Evolutionary conservation across 148 eudicot species (phyloP), one percentile per base, ranked within the genome.

Genomic region (Vaccinium myrtillus): DNA sequence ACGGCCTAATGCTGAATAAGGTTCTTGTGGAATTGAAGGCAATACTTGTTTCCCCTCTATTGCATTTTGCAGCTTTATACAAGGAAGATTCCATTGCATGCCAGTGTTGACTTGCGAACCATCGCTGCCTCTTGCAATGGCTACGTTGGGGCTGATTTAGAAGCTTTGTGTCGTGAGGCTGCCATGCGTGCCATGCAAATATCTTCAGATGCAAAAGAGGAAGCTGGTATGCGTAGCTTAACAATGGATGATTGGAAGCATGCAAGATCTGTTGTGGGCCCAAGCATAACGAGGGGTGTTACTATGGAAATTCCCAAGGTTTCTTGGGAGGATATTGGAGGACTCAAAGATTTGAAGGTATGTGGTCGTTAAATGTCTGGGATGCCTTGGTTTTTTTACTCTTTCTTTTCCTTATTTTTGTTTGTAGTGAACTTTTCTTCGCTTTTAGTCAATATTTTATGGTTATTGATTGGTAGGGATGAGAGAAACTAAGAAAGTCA

Each of bases 281-380:
- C 99, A 61, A 97, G 99, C 90, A 97, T 97, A 89, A 94, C 96
- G 23, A 90, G 98, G 90, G 99, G 98, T 78, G 95, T 95, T 79
- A 91, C 98, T 2, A 91, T 90, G 67, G 98, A 97, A 88, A 91
- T 95, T 55, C 98, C 99, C n/a, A 93, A 93, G 88, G 93, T 95
- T 75, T 87, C 93, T 56, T 97, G 98, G 99, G 96, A 97, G 81
- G 98, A 97, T 87, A 95, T 97, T 85, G 98, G 99, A 82, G 99
- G 99, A 65, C 79, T 95, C 53, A 84, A 94, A 82, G 96, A 91
- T 82, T 83, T 95, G 79, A 95, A 97, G 98, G 98, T 97, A 18
- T 54, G 91, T 83, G 23, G 48, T 63, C n/a, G 8, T 4, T 25
- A 14, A 69, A 27, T 69, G 43, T 25, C 6, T 69, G 39, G 74